Percentiles rank a stretch among this genome's conserved stretches.
Conservation (phyloP, 345 rosid species). For the Boechera stricta region DNA sequence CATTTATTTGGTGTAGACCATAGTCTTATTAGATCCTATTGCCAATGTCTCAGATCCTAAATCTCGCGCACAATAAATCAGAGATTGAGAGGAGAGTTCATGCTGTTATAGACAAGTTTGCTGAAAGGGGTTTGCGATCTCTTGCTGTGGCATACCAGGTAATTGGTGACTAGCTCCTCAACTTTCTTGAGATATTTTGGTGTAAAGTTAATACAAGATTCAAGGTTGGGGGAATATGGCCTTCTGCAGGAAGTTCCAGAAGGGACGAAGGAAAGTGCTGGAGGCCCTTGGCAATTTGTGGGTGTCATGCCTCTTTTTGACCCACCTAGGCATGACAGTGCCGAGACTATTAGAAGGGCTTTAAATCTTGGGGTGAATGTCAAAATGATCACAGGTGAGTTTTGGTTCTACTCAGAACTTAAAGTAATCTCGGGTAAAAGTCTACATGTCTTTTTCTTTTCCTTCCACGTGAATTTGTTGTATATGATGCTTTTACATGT, state of each 20-base stretch:
- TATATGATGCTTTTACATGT: background rate
- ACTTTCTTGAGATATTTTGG: conserved; percentile 5
- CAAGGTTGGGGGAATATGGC: conserved; percentile 9
- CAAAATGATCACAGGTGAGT: conserved; percentile 93
- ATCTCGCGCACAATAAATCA: conserved; percentile 84
- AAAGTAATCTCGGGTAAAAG: background rate
- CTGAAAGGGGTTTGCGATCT: conserved; percentile 92
- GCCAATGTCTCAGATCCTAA: conserved; percentile 63
- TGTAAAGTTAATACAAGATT: conserved; percentile 20
- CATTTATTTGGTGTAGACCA: background rate
- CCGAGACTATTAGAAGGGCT: conserved; percentile 95
- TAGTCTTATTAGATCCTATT: conserved; percentile 12
- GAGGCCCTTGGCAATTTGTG: conserved; percentile 95
- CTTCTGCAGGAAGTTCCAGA: conserved; percentile 89
- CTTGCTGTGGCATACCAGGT: conserved; percentile 99
- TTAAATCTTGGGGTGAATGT: conserved; percentile 96
- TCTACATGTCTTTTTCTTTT: background rate
- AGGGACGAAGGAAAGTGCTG: conserved; percentile 83
- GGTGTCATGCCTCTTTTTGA: conserved; percentile 99
- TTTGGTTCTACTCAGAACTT: conserved; percentile 33
- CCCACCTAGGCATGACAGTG: conserved; percentile 99
- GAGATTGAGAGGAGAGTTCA: conserved; percentile 95
- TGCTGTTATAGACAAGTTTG: conserved; percentile 92
- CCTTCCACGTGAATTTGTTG: background rate
- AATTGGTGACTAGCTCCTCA: conserved; percentile 20